These are phyloP conservation scores for Macrocybe gigantea DNA, from an alignment of 768 basidiomycete genomes.

Conservation along the genomic window DNA sequence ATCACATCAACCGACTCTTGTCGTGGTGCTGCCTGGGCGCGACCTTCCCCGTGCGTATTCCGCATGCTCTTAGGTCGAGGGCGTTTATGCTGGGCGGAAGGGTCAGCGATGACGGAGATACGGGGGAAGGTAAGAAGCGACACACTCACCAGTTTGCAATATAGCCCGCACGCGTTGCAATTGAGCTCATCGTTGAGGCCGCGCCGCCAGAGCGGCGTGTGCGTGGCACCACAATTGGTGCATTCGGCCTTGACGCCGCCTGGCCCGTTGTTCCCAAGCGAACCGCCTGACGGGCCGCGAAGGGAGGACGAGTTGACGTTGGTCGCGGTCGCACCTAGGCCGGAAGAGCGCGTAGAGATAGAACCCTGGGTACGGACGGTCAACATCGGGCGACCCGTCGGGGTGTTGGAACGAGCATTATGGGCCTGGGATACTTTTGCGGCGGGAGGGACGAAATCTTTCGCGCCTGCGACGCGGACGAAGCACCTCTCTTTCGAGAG, in stretches of 20 bases:
- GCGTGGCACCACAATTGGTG: constrained; percentile 84
- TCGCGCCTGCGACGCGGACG: neutral
- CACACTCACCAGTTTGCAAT: constrained; percentile 71
- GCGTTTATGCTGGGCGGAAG: constrained; percentile 63
- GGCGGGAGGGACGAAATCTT: constrained; percentile 2
- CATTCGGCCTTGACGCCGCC: constrained; percentile 76
- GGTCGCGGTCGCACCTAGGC: constrained; percentile 62
- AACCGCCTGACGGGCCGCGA: constrained; percentile 21
- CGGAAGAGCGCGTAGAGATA: constrained; percentile 45
- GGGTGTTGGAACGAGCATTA: constrained; percentile 40
- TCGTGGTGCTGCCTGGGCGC: constrained; percentile 57
- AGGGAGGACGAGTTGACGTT: constrained; percentile 43
- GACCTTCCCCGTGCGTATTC: constrained; percentile 66
- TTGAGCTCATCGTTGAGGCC: constrained; percentile 86
- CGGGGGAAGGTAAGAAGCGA: constrained; percentile 1
- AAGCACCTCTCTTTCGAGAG: constrained; percentile 11
- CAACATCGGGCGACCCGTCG: constrained; percentile 47
- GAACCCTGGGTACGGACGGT: constrained; percentile 53
- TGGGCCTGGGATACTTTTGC: constrained; percentile 51
- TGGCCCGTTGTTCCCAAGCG: constrained; percentile 33
- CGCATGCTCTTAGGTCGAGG: constrained; percentile 88
- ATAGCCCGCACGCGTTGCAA: constrained; percentile 84
- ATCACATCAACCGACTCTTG: constrained; percentile 71
- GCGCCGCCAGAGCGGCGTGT: constrained; percentile 82
- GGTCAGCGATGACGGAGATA: constrained; percentile 8